These are phyloP conservation scores for Aspergillus sparsus DNA, from an alignment of 495 filamentous ascomycete genomes.

Conservation along the genomic window DNA sequence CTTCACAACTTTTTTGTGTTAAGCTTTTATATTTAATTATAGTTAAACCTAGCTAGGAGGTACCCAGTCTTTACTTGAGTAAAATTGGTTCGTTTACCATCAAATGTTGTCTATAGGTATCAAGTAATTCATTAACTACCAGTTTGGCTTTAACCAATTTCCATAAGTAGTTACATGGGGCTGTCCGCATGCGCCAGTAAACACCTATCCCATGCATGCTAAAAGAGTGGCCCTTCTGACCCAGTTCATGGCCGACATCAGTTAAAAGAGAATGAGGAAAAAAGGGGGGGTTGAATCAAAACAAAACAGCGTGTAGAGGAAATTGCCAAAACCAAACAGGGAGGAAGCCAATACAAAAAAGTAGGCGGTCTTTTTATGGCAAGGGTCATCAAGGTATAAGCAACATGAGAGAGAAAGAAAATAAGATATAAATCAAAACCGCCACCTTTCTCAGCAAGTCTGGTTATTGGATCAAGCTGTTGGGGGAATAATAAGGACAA, in stretches of 20 bases:
- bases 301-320: slow-evolving; percentile 18
- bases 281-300: slow-evolving; percentile 10
- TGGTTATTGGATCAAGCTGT: neutral
- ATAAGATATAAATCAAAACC: slow-evolving; percentile 28
- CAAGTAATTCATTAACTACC: slow-evolving; percentile 17
- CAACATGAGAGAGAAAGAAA: slow-evolving; percentile 22
- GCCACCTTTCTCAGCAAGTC: neutral
- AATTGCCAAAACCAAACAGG: slow-evolving; percentile 2
- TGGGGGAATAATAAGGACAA: neutral
- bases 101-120: slow-evolving; percentile 1
- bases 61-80: neutral
- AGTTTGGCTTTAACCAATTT: slow-evolving; percentile 13
- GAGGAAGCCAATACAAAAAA: slow-evolving; percentile 19
- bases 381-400: slow-evolving; percentile 11
- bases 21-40: neutral
- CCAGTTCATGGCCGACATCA: slow-evolving; percentile 42
- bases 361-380: slow-evolving; percentile 5
- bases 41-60: neutral
- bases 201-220: slow-evolving; percentile 53
- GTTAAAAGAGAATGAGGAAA: slow-evolving; percentile 21
- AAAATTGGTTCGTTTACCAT: neutral
- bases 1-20: neutral
- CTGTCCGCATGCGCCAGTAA: slow-evolving; percentile 40
- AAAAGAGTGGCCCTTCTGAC: slow-evolving; percentile 34
- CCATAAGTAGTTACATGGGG: slow-evolving; percentile 35